Conservation (phyloP, 1,139 yeast species). For the Meyerozyma carpophila region DNA sequence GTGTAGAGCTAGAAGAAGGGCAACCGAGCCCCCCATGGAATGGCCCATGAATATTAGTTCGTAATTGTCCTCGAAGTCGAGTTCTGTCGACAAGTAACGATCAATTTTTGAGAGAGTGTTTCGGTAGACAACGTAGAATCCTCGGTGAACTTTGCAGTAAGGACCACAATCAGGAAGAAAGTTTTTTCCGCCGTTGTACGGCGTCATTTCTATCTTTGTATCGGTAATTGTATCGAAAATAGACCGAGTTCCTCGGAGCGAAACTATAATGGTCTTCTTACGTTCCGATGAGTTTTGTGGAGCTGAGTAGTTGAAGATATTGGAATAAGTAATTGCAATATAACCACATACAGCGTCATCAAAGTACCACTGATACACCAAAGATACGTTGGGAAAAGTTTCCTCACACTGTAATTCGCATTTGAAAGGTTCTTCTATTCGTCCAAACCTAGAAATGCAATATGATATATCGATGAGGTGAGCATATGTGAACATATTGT, state of each 20-base stretch:
- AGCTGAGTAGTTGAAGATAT: conserved; percentile 17
- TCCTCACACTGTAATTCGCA: conserved; percentile 39
- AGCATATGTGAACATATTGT: conserved; percentile 18
- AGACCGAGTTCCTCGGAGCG: conserved; percentile 46
- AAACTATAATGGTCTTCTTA: conserved; percentile 32
- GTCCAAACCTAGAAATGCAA: conserved; percentile 35
- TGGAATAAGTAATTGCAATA: conserved; percentile 28
- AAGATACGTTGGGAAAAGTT: conserved; percentile 35
- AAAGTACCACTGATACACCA: conserved; percentile 44
- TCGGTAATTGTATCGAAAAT: conserved; percentile 43
- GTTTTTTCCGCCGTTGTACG: conserved; percentile 22
- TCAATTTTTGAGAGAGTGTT: conserved; percentile 27
- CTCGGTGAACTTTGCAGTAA: conserved; percentile 43
- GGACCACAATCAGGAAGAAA: conserved; percentile 26
- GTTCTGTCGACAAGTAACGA: conserved; percentile 18
- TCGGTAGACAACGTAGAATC: conserved; percentile 33
- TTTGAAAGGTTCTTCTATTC: conserved; percentile 36
- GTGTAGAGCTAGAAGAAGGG: conserved; percentile 34
- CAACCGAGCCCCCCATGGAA: conserved; percentile 49
- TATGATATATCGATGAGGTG: conserved; percentile 47
- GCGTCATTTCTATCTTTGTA: conserved; percentile 34
- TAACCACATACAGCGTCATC: conserved; percentile 38
- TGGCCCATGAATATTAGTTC: conserved; percentile 43
- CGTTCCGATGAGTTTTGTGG: not conserved
- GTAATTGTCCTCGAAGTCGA: conserved; percentile 17